Evolutionary conservation across 805 yeast species (phyloP).

Genomic region (Metschnikowia gelsemii): DNA sequence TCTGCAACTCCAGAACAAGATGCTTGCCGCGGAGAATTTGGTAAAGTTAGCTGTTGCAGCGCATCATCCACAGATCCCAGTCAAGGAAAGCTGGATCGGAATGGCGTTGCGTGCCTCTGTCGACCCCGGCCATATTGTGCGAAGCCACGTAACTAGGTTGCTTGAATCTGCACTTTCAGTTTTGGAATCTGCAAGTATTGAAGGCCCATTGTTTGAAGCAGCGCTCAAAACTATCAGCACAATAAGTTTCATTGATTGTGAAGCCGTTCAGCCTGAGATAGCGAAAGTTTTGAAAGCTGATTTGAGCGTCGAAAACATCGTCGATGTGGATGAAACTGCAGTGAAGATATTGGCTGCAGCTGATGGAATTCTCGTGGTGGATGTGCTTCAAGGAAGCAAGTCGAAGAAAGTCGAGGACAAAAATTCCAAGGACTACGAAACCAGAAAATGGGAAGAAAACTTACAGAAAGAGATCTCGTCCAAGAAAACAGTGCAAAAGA

Average conservation of each 20-base stretch:
- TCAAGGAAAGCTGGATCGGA: slow-evolving; percentile 73
- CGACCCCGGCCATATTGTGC: slow-evolving; percentile 56
- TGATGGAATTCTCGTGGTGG: slow-evolving; percentile 69
- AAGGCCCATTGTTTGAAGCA: slow-evolving; percentile 51
- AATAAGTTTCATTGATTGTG: slow-evolving; percentile 59
- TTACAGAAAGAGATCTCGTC: slow-evolving; percentile 71
- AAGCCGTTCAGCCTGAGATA: slow-evolving; percentile 51
- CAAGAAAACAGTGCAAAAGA: slow-evolving; percentile 50
- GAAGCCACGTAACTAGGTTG: slow-evolving; percentile 24
- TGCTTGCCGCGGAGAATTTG: slow-evolving; percentile 22
- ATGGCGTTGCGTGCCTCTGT: slow-evolving; percentile 54
- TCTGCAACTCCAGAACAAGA: slow-evolving; percentile 23
- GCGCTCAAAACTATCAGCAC: slow-evolving; percentile 39
- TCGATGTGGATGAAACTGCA: slow-evolving; percentile 47
- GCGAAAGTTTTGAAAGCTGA: slow-evolving; percentile 43
- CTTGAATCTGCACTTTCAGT: slow-evolving; percentile 22
- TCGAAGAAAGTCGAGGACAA: slow-evolving; percentile 53
- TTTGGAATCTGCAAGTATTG: slow-evolving; percentile 25
- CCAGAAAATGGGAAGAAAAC: slow-evolving; percentile 84
- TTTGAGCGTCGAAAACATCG: slow-evolving; percentile 36
- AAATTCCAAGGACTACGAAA: slow-evolving; percentile 81
- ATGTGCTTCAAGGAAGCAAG: slow-evolving; percentile 50
- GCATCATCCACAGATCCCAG: slow-evolving; percentile 28
- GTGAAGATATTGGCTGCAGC: slow-evolving; percentile 64
- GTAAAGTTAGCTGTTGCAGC: slow-evolving; percentile 28